phyloP scores from a whole-genome alignment of 768 basidiomycete species.

The Psilocybe sp. region DNA sequence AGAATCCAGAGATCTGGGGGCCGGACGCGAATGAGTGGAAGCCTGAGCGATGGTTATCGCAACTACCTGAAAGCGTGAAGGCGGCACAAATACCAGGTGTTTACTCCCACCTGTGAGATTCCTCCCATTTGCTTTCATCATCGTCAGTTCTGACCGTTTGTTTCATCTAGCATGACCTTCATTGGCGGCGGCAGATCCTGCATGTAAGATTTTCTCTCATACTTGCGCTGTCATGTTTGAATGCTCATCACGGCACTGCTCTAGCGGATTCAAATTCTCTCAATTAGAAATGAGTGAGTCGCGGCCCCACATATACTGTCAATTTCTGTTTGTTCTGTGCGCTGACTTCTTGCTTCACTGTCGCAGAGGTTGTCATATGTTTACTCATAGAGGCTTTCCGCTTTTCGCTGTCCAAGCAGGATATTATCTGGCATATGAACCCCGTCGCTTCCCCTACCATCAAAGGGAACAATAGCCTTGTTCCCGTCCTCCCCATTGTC shows the following conservation, averaged over 20 bases:
- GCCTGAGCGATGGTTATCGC: constrained; percentile 36
- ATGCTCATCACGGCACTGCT: not conserved
- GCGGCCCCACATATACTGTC: not conserved
- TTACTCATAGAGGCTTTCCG: constrained; percentile 20
- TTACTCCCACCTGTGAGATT: constrained; percentile 10
- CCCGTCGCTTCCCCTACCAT: constrained; percentile 17
- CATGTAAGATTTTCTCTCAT: constrained; percentile 1
- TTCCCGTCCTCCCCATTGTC: constrained; percentile 16
- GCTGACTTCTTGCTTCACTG: not conserved
- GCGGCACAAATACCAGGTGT: constrained; percentile 22
- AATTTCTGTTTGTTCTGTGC: not conserved
- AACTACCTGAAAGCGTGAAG: constrained; percentile 24
- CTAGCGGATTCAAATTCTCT: constrained; percentile 21
- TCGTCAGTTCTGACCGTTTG: too few species aligned
- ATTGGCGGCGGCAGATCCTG: constrained; percentile 7
- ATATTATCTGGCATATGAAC: constrained; percentile 23
- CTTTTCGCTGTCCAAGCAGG: constrained; percentile 17
- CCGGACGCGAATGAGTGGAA: constrained; percentile 33
- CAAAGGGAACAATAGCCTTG: not conserved
- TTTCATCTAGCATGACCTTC: constrained; percentile 8
- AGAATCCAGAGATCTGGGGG: constrained; percentile 31
- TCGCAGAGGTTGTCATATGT: constrained; percentile 19
- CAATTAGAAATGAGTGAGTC: constrained; percentile 28
- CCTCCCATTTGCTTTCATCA: not conserved
- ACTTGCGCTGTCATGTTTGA: too few species aligned